Evolutionary conservation across 768 basidiomycete species (phyloP), one percentile per base, ranked within the genome.

Genomic region (Russula olivacea): DNA sequence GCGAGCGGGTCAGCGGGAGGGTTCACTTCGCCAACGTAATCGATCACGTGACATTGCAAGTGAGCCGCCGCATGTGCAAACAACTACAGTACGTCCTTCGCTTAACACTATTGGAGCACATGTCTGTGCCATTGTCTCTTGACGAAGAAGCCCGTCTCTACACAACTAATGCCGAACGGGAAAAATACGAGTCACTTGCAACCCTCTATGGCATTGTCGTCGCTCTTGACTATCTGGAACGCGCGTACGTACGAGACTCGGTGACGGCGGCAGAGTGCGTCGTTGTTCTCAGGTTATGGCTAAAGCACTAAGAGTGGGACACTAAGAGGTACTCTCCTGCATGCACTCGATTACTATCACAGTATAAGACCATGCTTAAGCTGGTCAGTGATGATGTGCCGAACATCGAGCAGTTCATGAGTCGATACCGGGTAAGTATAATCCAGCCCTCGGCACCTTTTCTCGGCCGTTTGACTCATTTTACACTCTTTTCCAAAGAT

Each of bases 341-440:
- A 64, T 99, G 96, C 73, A 94, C 92, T 15, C 83, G 90, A 45
- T 77, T 99, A n/a, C 76, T 98, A 15, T 91, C 93, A 8, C 94
- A 97, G 75, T 98, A 97, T 79, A 97, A 97, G 83, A 95, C 93
- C 0, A 92, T 97, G 86, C 77, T 94, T 64, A 97, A 93, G 76
- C 81, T 98, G n/a, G 88, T 98, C 12, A 87, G 86, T n/a, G 85
- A 92, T 58, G 88, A 89, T 23, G 91, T 95, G 10, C 84, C 84
- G 0, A 87, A 83, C 32, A 82, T 98, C 45, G 95, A 98, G 68
- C 82, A 86, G 21, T 99, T 98, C 75, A 96, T 97, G 93, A 78
- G 79, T 56, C 83, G 88, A 57, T 98, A 94, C 76, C 78, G 85
- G 45, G 86, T 73, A 48, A 43, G 25, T 59, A 21, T 21, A 12